phyloP scores from a whole-genome alignment of 2,329 filamentous ascomycete genomes.

The Anthostomella pinea region DNA sequence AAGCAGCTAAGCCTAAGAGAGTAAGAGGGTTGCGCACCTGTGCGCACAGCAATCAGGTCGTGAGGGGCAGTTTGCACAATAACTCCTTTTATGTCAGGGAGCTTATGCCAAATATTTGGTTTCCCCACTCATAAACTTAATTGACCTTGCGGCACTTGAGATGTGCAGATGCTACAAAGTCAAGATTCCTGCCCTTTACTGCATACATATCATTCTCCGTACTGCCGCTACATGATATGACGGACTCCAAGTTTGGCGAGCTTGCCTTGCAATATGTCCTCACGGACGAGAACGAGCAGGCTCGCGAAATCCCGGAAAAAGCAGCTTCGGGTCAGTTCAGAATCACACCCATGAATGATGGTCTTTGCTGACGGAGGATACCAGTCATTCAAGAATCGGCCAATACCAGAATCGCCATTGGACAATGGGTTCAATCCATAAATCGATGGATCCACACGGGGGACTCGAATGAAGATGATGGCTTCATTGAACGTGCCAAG shows the following conservation, averaged over 20 bases:
- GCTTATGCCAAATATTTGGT: slow-evolving; percentile 12
- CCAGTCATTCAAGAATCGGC: slow-evolving; percentile 47
- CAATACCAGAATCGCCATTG: slow-evolving; percentile 44
- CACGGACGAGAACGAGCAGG: slow-evolving; percentile 45
- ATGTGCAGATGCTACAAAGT: no score
- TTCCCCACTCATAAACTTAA: slow-evolving; percentile 8
- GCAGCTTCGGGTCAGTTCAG: slow-evolving; percentile 34
- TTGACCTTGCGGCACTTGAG: slow-evolving; percentile 10
- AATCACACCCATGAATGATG: neutral
- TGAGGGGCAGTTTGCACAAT: no score
- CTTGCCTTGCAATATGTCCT: slow-evolving; percentile 55
- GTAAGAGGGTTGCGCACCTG: no score
- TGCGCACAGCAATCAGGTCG: no score
- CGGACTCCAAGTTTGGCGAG: slow-evolving; percentile 44
- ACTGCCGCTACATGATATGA: slow-evolving; percentile 36
- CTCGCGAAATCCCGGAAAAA: slow-evolving; percentile 39
- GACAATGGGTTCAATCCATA: slow-evolving; percentile 55
- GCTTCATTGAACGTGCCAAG: slow-evolving; percentile 52
- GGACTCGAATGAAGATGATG: slow-evolving; percentile 38
- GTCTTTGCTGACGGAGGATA: neutral
- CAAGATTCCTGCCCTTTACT: no score
- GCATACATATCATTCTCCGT: no score
- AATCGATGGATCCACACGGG: slow-evolving; percentile 50
- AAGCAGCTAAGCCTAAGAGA: no score
- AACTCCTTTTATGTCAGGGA: no score